Percentiles rank a stretch among this genome's conserved stretches.
Conservation (phyloP, 176 grass and related monocot species). For the Poa annua region DNA sequence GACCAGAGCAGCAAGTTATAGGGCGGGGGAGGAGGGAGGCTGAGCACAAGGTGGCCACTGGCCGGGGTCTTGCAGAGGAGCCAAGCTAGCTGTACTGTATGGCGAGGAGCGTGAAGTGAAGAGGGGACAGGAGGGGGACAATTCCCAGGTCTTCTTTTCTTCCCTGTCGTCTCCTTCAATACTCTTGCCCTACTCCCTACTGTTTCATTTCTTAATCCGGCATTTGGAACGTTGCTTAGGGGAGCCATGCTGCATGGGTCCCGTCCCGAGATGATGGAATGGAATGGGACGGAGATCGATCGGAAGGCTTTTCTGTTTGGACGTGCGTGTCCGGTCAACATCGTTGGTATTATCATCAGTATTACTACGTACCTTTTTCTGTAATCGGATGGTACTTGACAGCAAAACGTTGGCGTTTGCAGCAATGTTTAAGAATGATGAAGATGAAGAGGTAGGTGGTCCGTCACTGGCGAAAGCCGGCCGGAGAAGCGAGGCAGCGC, state of each 20-base stretch:
- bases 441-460: not conserved
- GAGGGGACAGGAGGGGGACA: not conserved
- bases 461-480: too few species aligned
- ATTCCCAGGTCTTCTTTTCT: slow-evolving; percentile 8
- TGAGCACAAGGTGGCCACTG: not conserved
- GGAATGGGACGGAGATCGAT: not conserved
- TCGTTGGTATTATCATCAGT: not conserved
- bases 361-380: not conserved
- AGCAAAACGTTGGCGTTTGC: not conserved
- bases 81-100: not conserved
- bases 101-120: not conserved
- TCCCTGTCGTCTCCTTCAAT: not conserved
- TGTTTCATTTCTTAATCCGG: not conserved
- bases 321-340: not conserved
- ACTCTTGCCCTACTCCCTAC: not conserved
- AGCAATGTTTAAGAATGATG: not conserved
- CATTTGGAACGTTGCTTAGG: not conserved
- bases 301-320: not conserved
- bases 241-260: not conserved
- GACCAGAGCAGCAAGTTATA: not conserved
- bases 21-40: not conserved
- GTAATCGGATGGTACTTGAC: not conserved
- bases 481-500: not conserved
- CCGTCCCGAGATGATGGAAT: slow-evolving; percentile 11
- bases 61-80: not conserved